Evolutionary conservation across 164 flowering plant species (phyloP).

Genomic region (Vitis rotundifolia): DNA sequence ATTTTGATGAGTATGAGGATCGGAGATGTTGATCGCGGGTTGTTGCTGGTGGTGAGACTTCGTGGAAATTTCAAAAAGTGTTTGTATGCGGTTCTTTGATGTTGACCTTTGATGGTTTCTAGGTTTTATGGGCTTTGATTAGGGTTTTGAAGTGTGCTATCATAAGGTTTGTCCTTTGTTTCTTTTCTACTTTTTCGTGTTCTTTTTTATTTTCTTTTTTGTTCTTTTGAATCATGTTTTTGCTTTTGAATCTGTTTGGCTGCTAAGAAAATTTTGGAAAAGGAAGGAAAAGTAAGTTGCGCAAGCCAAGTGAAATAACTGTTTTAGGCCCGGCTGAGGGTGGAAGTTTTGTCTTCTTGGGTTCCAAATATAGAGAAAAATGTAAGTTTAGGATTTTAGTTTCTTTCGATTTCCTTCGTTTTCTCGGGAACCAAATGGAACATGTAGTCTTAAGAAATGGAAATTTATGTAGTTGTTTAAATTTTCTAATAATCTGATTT

Average conservation of each 20-base stretch:
- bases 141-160: conserved; percentile 18
- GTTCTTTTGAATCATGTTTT: background rate
- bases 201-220: background rate
- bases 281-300: no score
- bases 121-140: conserved; percentile 21
- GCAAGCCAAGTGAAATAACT: no score
- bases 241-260: no score
- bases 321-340: no score
- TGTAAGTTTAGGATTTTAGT: no score
- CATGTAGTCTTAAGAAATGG: background rate
- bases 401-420: no score
- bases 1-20: conserved; percentile 10
- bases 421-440: no score
- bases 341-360: no score
- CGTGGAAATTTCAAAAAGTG: background rate
- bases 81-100: conserved; percentile 8
- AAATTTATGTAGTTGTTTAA: background rate
- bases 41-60: conserved; percentile 1
- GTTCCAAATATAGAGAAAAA: no score
- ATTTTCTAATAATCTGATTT: background rate
- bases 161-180: conserved; percentile 16
- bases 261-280: no score
- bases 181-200: conserved; percentile 3
- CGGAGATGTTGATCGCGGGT: conserved; percentile 5
- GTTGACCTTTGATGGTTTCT: conserved; percentile 12